phyloP scores from a whole-genome alignment of 306 rosid species.

The Carpinus viminea region DNA sequence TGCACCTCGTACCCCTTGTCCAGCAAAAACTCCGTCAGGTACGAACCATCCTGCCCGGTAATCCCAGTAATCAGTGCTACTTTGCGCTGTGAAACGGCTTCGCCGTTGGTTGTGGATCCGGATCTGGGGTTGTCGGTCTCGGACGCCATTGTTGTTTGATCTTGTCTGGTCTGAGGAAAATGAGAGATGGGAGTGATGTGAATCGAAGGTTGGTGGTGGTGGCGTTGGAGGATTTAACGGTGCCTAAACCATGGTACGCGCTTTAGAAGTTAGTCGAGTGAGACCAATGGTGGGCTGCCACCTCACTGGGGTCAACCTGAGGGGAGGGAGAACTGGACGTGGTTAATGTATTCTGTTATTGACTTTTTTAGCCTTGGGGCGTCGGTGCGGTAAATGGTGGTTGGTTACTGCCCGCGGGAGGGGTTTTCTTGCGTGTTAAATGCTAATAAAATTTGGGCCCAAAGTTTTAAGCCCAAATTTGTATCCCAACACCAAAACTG shows the following conservation, averaged over 20 bases:
- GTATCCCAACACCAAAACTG: too few species aligned
- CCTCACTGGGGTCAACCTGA: slow-evolving; percentile 11
- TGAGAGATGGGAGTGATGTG: background rate
- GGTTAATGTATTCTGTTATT: background rate
- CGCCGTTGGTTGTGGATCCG: slow-evolving; percentile 49
- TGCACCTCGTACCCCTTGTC: slow-evolving; percentile 86
- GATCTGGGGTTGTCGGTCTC: slow-evolving; percentile 44
- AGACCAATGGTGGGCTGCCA: background rate
- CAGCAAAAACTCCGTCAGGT: slow-evolving; percentile 89
- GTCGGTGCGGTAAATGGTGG: background rate
- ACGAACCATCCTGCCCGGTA: slow-evolving; percentile 97
- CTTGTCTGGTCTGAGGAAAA: slow-evolving; percentile 13
- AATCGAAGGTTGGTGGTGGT: background rate
- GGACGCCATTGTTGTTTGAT: slow-evolving; percentile 57
- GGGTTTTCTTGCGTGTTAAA: too few species aligned
- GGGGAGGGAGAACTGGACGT: background rate
- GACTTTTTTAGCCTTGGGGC: background rate
- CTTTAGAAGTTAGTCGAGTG: background rate
- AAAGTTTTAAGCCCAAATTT: too few species aligned
- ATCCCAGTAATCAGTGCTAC: slow-evolving; percentile 90
- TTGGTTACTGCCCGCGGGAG: background rate
- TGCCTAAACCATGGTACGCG: slow-evolving; percentile 2
- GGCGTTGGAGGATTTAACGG: background rate
- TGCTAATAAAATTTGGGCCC: too few species aligned
- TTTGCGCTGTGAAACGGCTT: slow-evolving; percentile 34